phyloP scores from a whole-genome alignment of 495 filamentous ascomycete species.

The Penicillium macrosclerotiorum region DNA sequence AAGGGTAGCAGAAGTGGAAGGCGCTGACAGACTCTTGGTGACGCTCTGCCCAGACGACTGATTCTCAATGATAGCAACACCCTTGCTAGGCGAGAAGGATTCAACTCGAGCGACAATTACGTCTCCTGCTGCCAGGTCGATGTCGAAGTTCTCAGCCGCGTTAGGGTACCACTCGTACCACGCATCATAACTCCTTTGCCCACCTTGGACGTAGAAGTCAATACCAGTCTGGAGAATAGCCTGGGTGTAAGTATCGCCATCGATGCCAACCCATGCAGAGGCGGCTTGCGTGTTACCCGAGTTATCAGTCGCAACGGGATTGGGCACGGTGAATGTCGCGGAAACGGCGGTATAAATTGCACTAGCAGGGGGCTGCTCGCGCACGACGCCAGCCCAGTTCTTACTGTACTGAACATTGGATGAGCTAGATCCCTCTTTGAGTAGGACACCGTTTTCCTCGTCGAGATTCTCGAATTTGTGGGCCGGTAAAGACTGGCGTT shows the following conservation, averaged over 20 bases:
- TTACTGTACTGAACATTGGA: slow-evolving; percentile 46
- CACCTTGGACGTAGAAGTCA: slow-evolving; percentile 50
- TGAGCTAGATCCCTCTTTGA: slow-evolving; percentile 11
- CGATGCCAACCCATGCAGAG: slow-evolving; percentile 64
- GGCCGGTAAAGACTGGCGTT: slow-evolving; percentile 25
- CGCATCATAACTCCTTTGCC: slow-evolving; percentile 43
- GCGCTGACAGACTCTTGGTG: slow-evolving; percentile 47
- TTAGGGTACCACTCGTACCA: slow-evolving; percentile 69
- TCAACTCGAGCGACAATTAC: slow-evolving; percentile 54
- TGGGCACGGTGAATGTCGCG: slow-evolving; percentile 55
- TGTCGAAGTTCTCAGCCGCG: slow-evolving; percentile 53
- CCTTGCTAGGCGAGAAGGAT: slow-evolving; percentile 44
- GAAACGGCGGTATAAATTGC: slow-evolving; percentile 51
- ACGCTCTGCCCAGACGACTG: slow-evolving; percentile 52
- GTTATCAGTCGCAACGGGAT: slow-evolving; percentile 41
- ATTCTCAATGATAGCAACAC: slow-evolving; percentile 58
- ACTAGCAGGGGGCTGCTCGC: slow-evolving; percentile 40
- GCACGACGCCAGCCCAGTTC: slow-evolving; percentile 62
- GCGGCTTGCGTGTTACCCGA: slow-evolving; percentile 42
- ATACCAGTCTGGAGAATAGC: slow-evolving; percentile 62
- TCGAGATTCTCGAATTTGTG: slow-evolving; percentile 6
- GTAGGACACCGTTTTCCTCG: slow-evolving; percentile 15
- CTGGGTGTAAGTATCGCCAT: slow-evolving; percentile 55
- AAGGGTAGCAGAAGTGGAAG: slow-evolving; percentile 32
- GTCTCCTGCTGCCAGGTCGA: slow-evolving; percentile 54